phyloP scores from a whole-genome alignment of 495 filamentous ascomycete species.

The Polyplosphaeria fusca region DNA sequence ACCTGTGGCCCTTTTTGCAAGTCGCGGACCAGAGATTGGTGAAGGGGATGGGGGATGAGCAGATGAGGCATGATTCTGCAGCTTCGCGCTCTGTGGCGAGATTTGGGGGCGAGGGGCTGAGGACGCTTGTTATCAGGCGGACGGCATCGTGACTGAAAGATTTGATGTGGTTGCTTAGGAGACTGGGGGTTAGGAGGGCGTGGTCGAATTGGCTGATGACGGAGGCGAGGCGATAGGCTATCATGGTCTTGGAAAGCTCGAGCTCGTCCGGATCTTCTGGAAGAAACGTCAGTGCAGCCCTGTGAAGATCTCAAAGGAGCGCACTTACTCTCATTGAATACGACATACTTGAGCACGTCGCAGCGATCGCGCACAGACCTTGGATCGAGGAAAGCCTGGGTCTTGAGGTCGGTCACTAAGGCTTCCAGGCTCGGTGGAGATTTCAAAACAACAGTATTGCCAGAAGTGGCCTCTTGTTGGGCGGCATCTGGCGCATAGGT shows the following conservation, averaged over 20 bases:
- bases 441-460: not conserved
- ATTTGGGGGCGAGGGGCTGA: not conserved
- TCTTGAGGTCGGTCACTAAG: conserved; percentile 3
- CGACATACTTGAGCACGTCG: conserved; percentile 20
- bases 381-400: conserved; percentile 4
- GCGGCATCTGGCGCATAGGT: not conserved
- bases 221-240: conserved; percentile 15
- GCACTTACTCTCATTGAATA: too few relatives aligned
- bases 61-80: conserved; percentile 47
- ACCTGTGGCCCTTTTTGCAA: conserved; percentile 52
- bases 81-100: not conserved
- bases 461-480: not conserved
- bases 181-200: conserved; percentile 1
- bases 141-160: not conserved
- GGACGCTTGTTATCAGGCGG: not conserved
- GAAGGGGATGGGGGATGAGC: conserved; percentile 45
- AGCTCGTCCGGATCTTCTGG: not conserved
- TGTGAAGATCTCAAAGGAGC: too few relatives aligned
- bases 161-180: conserved; percentile 35
- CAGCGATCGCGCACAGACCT: conserved; percentile 27
- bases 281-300: conserved; percentile 5
- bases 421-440: not conserved
- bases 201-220: not conserved
- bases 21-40: conserved; percentile 37
- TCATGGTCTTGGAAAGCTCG: conserved; percentile 17